These are phyloP conservation scores for Apiospora sp. DNA, from an alignment of 2,329 filamentous ascomycete genomes.

Conservation along the genomic window DNA sequence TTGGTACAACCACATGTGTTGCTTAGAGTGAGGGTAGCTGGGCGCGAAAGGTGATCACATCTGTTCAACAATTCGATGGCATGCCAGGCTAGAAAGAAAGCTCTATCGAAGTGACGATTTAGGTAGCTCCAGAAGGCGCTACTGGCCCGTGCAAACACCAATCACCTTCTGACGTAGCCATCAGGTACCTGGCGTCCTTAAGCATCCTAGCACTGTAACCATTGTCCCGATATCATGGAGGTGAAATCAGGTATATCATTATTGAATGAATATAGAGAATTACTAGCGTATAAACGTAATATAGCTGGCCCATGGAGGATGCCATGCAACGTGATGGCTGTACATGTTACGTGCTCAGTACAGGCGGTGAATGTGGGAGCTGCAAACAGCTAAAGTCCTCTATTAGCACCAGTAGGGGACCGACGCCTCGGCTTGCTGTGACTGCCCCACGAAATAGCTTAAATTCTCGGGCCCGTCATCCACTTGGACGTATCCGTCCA, in stretches of 20 bases:
- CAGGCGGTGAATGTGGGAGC: background rate
- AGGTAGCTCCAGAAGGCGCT: constrained; percentile 17
- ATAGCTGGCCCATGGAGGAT: background rate
- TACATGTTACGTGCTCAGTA: background rate
- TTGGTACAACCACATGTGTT: background rate
- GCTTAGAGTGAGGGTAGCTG: background rate
- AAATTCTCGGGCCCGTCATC: constrained; percentile 12
- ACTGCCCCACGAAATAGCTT: constrained; percentile 25
- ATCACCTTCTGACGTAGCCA: constrained; percentile 3
- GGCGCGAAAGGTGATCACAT: constrained; percentile 15
- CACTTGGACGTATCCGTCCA: constrained; percentile 21
- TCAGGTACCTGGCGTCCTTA: background rate
- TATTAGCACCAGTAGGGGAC: background rate
- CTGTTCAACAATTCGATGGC: background rate
- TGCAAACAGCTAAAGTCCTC: background rate
- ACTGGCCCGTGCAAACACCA: constrained; percentile 9
- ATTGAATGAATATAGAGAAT: background rate
- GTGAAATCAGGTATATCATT: background rate
- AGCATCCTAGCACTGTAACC: background rate
- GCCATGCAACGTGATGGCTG: background rate
- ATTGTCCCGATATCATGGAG: background rate
- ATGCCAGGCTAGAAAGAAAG: background rate
- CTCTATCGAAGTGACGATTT: background rate
- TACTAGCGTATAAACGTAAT: background rate
- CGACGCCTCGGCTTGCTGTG: constrained; percentile 23